phyloP scores from a whole-genome alignment of 768 basidiomycete species.

The Sporobolomyces phaffii region DNA sequence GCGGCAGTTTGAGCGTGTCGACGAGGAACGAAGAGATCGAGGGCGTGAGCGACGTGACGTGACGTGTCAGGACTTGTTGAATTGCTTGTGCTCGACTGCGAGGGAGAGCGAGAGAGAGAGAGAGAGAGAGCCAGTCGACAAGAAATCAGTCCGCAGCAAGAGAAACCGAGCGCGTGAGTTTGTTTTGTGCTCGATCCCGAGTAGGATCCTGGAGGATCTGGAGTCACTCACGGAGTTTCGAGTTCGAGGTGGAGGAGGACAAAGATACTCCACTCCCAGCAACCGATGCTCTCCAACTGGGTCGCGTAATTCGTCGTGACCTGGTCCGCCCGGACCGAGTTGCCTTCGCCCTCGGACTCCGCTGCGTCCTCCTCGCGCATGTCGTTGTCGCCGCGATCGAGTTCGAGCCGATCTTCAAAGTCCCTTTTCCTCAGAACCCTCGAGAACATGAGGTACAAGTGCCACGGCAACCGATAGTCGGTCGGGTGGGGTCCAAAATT shows the following conservation, averaged over 20 bases:
- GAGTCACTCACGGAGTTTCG: slow-evolving; percentile 60
- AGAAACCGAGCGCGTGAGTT: no score
- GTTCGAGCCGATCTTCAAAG: slow-evolving; percentile 64
- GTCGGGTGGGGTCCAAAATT: slow-evolving; percentile 68
- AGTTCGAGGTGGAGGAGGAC: slow-evolving; percentile 83
- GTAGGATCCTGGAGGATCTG: no score
- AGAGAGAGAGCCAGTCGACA: not conserved
- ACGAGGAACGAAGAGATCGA: slow-evolving; percentile 46
- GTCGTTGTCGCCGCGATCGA: slow-evolving; percentile 42
- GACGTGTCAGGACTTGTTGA: slow-evolving; percentile 67
- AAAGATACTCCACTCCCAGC: slow-evolving; percentile 80
- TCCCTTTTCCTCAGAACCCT: slow-evolving; percentile 76
- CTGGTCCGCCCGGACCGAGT: slow-evolving; percentile 74
- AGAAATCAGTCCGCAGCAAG: no score
- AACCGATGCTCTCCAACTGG: slow-evolving; percentile 72
- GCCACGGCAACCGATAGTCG: slow-evolving; percentile 86
- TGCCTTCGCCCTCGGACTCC: slow-evolving; percentile 57
- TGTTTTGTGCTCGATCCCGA: no score
- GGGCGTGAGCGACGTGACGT: slow-evolving; percentile 38
- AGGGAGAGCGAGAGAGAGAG: not conserved
- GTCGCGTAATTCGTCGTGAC: slow-evolving; percentile 77
- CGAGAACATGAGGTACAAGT: slow-evolving; percentile 80
- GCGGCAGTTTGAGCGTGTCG: slow-evolving; percentile 71
- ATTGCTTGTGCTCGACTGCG: slow-evolving; percentile 73
- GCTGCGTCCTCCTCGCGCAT: slow-evolving; percentile 39